Conservation (phyloP, 192 early-diverging fungal genomes). For the Anaeromyces robustus region DNA sequence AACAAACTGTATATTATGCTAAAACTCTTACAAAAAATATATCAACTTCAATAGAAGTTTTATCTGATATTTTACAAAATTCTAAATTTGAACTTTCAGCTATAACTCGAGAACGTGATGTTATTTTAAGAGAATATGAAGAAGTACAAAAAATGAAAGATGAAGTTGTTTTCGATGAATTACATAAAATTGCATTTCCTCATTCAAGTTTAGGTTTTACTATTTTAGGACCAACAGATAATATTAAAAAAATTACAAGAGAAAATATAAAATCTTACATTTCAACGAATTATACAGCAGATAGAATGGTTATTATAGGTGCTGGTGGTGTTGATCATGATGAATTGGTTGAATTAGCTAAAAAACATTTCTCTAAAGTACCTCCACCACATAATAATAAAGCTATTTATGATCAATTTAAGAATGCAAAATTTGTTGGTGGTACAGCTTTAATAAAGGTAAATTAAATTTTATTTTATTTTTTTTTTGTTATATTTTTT, state of each 20-base stretch:
- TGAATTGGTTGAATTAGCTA: slow-evolving; percentile 75
- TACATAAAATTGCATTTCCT: slow-evolving; percentile 92
- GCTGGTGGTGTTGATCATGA: slow-evolving; percentile 89
- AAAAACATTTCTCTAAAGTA: slow-evolving; percentile 80
- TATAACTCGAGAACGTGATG: slow-evolving; percentile 93
- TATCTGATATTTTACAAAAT: slow-evolving; percentile 89
- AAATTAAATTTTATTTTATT: neutral
- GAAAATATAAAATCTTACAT: slow-evolving; percentile 80
- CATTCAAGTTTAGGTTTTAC: slow-evolving; percentile 62
- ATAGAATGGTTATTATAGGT: slow-evolving; percentile 92
- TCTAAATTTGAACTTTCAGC: slow-evolving; percentile 65
- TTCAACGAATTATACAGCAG: slow-evolving; percentile 84
- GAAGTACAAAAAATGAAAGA: slow-evolving; percentile 74
- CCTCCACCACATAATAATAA: slow-evolving; percentile 6
- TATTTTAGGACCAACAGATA: slow-evolving; percentile 85
- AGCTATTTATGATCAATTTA: neutral
- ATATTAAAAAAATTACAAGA: slow-evolving; percentile 79
- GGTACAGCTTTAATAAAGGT: neutral
- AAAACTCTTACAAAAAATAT: slow-evolving; percentile 82
- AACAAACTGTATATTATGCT: slow-evolving; percentile 98
- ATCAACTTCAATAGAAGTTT: slow-evolving; percentile 73
- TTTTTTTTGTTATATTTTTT: too few species aligned
- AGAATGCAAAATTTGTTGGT: neutral
- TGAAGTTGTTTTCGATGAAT: slow-evolving; percentile 97
- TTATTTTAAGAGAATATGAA: slow-evolving; percentile 89